Evolutionary conservation across 2,329 filamentous ascomycete genomes (phyloP).

Genomic region (Sclerotiophoma versabilis): DNA sequence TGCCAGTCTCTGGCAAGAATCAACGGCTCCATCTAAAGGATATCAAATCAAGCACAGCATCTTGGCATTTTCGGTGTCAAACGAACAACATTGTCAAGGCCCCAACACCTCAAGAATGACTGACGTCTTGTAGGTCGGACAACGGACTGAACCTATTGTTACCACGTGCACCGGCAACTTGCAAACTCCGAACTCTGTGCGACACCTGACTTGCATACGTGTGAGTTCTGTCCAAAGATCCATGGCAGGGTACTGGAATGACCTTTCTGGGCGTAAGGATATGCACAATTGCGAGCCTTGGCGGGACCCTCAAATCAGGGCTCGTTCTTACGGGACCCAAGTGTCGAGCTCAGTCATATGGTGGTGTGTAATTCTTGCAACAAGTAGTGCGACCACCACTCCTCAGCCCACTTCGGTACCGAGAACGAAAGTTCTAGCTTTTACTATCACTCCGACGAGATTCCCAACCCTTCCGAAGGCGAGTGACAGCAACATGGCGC

Average conservation of each 20-base stretch:
- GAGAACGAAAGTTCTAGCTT: neutral
- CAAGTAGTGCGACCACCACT: neutral
- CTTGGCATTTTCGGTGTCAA: neutral
- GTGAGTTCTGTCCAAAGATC: neutral
- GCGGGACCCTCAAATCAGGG: neutral
- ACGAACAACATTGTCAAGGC: neutral
- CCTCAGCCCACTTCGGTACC: neutral
- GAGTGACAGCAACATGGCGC: neutral
- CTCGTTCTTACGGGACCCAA: neutral
- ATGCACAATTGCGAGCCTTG: neutral
- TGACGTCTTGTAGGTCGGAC: neutral
- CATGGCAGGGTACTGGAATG: neutral
- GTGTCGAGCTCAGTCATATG: neutral
- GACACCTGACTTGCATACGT: neutral
- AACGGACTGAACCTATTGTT: neutral
- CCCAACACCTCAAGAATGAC: neutral
- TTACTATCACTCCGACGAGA: neutral
- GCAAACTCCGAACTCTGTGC: neutral
- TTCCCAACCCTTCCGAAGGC: neutral
- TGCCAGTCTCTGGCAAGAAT: neutral
- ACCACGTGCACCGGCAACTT: neutral
- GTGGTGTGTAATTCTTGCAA: neutral
- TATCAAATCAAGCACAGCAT: conserved; percentile 8
- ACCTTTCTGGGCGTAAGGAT: neutral
- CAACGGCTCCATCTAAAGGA: conserved; percentile 3